phyloP scores from a whole-genome alignment of 2,329 filamentous ascomycete genomes.

The Penicillium sp. region DNA sequence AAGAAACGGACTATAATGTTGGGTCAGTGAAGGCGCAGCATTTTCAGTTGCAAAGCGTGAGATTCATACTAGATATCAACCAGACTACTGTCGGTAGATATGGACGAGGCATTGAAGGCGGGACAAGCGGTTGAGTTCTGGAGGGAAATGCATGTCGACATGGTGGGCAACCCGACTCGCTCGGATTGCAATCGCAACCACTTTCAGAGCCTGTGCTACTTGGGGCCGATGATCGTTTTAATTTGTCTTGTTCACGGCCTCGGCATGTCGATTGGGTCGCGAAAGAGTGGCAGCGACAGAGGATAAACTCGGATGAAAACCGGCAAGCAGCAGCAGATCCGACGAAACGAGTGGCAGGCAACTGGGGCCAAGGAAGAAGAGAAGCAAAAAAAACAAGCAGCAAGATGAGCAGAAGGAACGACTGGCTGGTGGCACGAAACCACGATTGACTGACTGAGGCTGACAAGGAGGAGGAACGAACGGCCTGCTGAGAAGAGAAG shows the following conservation, averaged over 20 bases:
- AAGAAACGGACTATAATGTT: conserved; percentile 69
- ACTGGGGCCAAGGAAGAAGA: background rate
- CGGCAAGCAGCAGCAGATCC: background rate
- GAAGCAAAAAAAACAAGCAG: conserved; percentile 11
- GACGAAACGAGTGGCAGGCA: conserved; percentile 1
- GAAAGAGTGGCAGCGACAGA: conserved; percentile 1
- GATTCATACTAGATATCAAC: conserved; percentile 61
- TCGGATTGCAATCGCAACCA: conserved; percentile 1
- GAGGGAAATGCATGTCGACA: conserved; percentile 62
- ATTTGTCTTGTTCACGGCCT: background rate
- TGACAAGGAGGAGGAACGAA: conserved; percentile 1
- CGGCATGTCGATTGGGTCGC: conserved; percentile 4
- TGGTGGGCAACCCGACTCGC: conserved; percentile 22
- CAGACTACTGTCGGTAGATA: conserved; percentile 58
- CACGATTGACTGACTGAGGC: conserved; percentile 21
- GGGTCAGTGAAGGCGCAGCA: conserved; percentile 21
- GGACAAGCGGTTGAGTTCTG: conserved; percentile 66
- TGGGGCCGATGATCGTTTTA: background rate
- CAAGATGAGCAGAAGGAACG: conserved; percentile 10
- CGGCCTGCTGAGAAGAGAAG: background rate
- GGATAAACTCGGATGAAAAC: background rate
- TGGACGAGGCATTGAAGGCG: conserved; percentile 67
- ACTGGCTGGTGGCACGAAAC: conserved; percentile 12
- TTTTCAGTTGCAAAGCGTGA: background rate
- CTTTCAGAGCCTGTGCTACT: background rate